Conservation (phyloP, 306 rosid species). For the Lagenaria siceraria region DNA sequence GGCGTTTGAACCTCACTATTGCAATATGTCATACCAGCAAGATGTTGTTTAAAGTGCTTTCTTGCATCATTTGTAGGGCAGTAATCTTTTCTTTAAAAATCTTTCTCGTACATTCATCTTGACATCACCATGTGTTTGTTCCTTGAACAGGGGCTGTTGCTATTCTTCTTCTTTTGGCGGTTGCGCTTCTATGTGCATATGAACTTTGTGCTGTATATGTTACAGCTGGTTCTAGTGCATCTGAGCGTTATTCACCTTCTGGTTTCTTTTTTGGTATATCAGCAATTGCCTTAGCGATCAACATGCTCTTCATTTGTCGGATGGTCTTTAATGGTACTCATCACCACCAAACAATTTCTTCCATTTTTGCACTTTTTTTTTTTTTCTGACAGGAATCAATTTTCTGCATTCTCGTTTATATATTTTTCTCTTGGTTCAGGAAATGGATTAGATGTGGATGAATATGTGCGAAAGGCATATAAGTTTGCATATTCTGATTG, state of each 20-base stretch:
- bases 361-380: not conserved
- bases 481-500: constrained; percentile 96
- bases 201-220: constrained; percentile 99
- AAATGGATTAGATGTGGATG: constrained; percentile 95
- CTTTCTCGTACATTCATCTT: not conserved
- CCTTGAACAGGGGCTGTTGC: constrained; percentile 82
- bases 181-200: constrained; percentile 88
- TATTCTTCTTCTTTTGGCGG: constrained; percentile 88
- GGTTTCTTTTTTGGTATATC: constrained; percentile 99
- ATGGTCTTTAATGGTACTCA: constrained; percentile 89
- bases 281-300: constrained; percentile 97
- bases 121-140: constrained; percentile 1
- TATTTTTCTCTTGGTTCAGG: constrained; percentile 33
- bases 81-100: not conserved
- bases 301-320: constrained; percentile 98
- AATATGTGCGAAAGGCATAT: constrained; percentile 93
- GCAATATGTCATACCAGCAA: not conserved
- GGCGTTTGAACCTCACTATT: not conserved
- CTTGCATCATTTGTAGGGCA: not conserved
- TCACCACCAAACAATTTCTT: not conserved
- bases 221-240: constrained; percentile 87
- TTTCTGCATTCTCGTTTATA: not conserved
- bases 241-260: constrained; percentile 95
- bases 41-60: not conserved
- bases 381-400: not conserved